A percentile compares a stretch with the other conserved stretches of the same genome.
phyloP scores from a whole-genome alignment of 805 yeast genomes.

The Ogataea pini region DNA sequence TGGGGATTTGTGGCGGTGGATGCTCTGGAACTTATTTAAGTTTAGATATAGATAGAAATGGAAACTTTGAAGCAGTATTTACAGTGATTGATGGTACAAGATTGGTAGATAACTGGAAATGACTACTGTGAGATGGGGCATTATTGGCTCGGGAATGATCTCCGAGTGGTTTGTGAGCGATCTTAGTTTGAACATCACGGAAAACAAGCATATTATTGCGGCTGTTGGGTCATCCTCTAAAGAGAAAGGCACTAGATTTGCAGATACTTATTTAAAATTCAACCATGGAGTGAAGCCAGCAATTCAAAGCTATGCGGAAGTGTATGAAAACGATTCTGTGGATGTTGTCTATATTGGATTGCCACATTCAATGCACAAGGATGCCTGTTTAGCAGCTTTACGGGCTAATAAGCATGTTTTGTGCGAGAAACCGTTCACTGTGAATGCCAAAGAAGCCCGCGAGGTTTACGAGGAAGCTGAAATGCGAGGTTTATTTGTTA shows the following conservation, averaged over 20 bases:
- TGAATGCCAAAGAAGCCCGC: conserved; percentile 46
- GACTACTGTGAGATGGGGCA: conserved; percentile 41
- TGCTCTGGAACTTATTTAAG: background rate
- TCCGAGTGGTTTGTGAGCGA: conserved; percentile 47
- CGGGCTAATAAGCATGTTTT: conserved; percentile 51
- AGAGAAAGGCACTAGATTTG: conserved; percentile 40
- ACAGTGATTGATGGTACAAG: too few relatives aligned
- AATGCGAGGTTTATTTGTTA: conserved; percentile 44
- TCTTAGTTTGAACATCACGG: conserved; percentile 28
- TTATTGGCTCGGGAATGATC: conserved; percentile 51
- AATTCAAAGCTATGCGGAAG: conserved; percentile 41
- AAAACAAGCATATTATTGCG: conserved; percentile 34
- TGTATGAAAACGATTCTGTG: conserved; percentile 43
- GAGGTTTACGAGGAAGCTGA: conserved; percentile 46
- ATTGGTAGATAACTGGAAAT: background rate
- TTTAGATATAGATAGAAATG: too few relatives aligned
- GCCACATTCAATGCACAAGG: conserved; percentile 54
- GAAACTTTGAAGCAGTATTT: too few relatives aligned
- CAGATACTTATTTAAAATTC: conserved; percentile 33
- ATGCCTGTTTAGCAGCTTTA: conserved; percentile 37
- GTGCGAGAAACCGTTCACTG: conserved; percentile 57
- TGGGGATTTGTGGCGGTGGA: background rate
- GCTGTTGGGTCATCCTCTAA: conserved; percentile 42
- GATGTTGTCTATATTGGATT: conserved; percentile 56
- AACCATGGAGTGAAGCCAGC: conserved; percentile 17